These are phyloP conservation scores for Galerina sulciceps DNA, from an alignment of 768 basidiomycete species.

Conservation along the genomic window DNA sequence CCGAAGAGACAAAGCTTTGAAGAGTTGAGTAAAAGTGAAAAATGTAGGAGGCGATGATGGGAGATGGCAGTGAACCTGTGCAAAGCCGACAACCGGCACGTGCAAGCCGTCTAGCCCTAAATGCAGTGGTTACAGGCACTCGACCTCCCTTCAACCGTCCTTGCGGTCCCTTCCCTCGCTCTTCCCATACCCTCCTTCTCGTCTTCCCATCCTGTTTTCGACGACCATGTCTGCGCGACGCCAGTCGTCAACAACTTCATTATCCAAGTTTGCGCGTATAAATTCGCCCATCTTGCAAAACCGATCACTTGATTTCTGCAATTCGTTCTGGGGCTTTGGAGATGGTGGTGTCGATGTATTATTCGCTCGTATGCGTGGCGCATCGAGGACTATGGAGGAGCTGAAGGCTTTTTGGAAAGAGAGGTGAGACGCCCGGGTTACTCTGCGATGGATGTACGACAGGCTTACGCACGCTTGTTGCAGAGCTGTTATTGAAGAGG, in stretches of 20 bases:
- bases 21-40: no score
- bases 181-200: not conserved
- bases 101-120: not conserved
- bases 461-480: slow-evolving; percentile 13
- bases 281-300: slow-evolving; percentile 50
- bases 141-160: slow-evolving; percentile 1
- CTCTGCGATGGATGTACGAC: no score
- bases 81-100: not conserved
- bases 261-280: slow-evolving; percentile 69
- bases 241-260: slow-evolving; percentile 82
- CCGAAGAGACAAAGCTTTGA: no score
- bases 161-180: not conserved
- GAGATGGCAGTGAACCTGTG: not conserved
- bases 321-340: slow-evolving; percentile 90
- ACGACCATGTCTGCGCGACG: slow-evolving; percentile 69
- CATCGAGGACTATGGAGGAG: slow-evolving; percentile 87
- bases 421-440: slow-evolving; percentile 55
- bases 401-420: slow-evolving; percentile 91
- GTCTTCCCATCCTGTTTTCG: not conserved
- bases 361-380: slow-evolving; percentile 87
- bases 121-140: no score
- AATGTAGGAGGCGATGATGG: no score
- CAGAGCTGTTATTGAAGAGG: slow-evolving; percentile 92
- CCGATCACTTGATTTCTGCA: slow-evolving; percentile 87
- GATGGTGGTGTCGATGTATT: slow-evolving; percentile 93